A percentile compares a stretch with the other conserved stretches of the same genome.
phyloP scores from a whole-genome alignment of 208 protist genomes.

The Strigomonas culicis region DNA sequence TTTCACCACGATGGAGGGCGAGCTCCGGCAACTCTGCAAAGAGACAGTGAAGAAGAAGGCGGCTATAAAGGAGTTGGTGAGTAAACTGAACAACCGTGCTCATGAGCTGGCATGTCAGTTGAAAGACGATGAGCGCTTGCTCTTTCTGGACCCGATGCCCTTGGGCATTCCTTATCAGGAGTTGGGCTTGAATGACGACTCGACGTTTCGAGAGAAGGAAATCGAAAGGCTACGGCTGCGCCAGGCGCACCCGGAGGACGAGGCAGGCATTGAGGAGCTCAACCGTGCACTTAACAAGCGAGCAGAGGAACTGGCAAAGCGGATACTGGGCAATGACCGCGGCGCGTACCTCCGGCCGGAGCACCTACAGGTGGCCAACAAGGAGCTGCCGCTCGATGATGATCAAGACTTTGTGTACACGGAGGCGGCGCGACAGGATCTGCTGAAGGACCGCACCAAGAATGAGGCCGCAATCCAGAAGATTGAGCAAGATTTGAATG shows the following conservation, averaged over 20 bases:
- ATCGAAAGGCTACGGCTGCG: constrained; percentile 42
- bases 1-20: constrained; percentile 44
- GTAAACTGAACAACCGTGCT: constrained; percentile 34
- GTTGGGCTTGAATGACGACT: constrained; percentile 54
- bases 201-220: constrained; percentile 46
- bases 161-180: constrained; percentile 38
- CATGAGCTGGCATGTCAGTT: constrained; percentile 40
- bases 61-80: constrained; percentile 14
- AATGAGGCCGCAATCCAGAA: constrained; percentile 6
- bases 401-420: constrained; percentile 35
- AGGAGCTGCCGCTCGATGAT: constrained; percentile 46
- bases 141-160: constrained; percentile 52
- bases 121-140: constrained; percentile 44
- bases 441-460: constrained; percentile 8
- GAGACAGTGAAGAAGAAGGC: constrained; percentile 20
- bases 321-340: constrained; percentile 25
- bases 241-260: constrained; percentile 25
- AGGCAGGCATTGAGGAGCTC: constrained; percentile 28
- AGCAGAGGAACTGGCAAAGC: constrained; percentile 51
- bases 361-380: constrained; percentile 32
- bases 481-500: constrained; percentile 43
- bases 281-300: constrained; percentile 42
- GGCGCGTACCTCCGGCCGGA: constrained; percentile 45
- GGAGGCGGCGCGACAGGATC: constrained; percentile 42
- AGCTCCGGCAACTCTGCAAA: constrained; percentile 31